Conservation (phyloP, 108 stramenopile species). For the Seminavis robusta region DNA sequence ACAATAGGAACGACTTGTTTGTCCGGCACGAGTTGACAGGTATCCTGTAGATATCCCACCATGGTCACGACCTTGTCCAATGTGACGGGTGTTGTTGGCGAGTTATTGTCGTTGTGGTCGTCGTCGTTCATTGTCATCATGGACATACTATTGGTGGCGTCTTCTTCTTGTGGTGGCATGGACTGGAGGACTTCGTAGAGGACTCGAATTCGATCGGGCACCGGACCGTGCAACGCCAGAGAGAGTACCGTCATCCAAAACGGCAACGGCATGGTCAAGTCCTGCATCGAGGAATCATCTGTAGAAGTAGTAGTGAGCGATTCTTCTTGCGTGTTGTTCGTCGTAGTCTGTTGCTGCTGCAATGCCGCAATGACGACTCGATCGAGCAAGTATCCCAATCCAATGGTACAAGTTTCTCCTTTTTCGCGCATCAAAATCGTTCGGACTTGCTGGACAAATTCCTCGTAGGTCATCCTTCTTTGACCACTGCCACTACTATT, state of each 20-base stretch:
- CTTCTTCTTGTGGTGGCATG: background rate
- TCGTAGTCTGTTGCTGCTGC: slow-evolving; percentile 19
- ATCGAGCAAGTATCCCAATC: slow-evolving; percentile 81
- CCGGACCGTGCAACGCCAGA: slow-evolving; percentile 52
- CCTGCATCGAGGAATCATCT: background rate
- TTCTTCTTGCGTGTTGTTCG: background rate
- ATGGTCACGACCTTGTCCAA: slow-evolving; percentile 39
- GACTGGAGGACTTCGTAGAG: slow-evolving; percentile 45
- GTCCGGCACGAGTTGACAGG: slow-evolving; percentile 75
- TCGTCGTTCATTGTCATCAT: background rate
- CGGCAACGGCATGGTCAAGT: slow-evolving; percentile 14
- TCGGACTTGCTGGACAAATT: slow-evolving; percentile 51
- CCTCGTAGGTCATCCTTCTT: slow-evolving; percentile 43
- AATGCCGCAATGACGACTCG: slow-evolving; percentile 56
- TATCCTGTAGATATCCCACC: slow-evolving; percentile 71
- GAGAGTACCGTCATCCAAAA: slow-evolving; percentile 64
- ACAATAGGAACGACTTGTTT: slow-evolving; percentile 62
- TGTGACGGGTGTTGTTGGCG: slow-evolving; percentile 10
- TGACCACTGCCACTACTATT: slow-evolving; percentile 20
- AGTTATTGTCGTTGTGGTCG: background rate
- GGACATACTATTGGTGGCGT: background rate
- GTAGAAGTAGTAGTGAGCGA: background rate
- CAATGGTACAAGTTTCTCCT: slow-evolving; percentile 71
- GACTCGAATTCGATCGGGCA: slow-evolving; percentile 57
- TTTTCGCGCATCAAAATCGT: slow-evolving; percentile 32